Conservation (phyloP, 441 rosid genomes). For the Rhodomyrtus psidioides region DNA sequence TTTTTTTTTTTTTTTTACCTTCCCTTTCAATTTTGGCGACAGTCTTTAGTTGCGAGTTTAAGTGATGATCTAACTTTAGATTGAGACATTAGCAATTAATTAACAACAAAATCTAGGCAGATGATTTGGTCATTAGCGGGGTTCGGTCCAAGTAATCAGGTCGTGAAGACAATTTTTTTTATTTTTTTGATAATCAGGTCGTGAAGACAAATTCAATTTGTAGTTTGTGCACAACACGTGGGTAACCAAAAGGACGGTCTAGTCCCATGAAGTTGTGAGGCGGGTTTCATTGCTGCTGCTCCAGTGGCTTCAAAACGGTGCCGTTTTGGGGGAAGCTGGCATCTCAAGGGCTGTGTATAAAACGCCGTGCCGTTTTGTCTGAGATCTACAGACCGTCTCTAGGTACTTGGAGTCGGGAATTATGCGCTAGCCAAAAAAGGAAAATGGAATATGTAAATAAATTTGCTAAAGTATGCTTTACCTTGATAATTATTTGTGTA, state of each 20-base stretch:
- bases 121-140: not conserved
- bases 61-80: not conserved
- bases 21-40: not conserved
- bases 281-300: fast-evolving
- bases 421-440: not conserved
- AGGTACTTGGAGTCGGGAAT: not conserved
- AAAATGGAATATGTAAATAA: no score
- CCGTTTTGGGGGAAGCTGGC: not conserved
- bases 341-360: not conserved
- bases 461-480: no score
- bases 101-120: not conserved
- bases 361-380: not conserved
- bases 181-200: no score
- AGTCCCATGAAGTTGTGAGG: not conserved
- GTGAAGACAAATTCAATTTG: not conserved
- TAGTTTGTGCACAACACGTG: not conserved
- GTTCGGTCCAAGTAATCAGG: not conserved
- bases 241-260: not conserved
- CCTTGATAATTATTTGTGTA: no score
- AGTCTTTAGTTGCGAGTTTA: not conserved
- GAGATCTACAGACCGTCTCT: not conserved
- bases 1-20: not conserved
- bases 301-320: not conserved
- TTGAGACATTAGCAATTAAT: not conserved
- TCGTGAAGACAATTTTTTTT: no score